These are phyloP conservation scores for Logfia minima DNA, from an alignment of 129 eudicot genomes.

Conservation along the genomic window DNA sequence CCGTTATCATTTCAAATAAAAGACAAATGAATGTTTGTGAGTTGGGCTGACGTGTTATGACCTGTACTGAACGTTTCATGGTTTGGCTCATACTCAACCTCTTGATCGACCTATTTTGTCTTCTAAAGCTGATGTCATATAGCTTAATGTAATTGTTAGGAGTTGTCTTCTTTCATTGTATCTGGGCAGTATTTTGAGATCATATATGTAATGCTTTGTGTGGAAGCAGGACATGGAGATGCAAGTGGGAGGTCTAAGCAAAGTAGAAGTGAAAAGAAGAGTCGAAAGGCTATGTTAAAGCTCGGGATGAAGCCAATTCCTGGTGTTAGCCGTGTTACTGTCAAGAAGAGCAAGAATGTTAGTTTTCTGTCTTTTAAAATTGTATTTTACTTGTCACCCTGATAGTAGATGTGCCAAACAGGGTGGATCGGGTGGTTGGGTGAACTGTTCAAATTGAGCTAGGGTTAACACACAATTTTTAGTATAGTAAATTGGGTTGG, in stretches of 20 bases:
- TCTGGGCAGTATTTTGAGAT: background rate
- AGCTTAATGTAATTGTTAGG: background rate
- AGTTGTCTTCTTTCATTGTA: background rate
- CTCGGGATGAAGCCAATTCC: constrained; percentile 38
- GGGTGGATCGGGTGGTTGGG: background rate
- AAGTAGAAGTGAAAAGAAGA: constrained; percentile 40
- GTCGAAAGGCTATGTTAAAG: constrained; percentile 38
- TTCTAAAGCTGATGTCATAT: no score
- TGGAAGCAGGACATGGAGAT: constrained; percentile 29
- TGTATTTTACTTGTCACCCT: background rate
- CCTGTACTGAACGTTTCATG: background rate
- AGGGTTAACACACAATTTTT: background rate
- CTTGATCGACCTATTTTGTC: background rate
- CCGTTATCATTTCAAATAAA: background rate
- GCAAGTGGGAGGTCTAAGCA: constrained; percentile 35
- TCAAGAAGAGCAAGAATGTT: constrained; percentile 36
- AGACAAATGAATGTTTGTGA: background rate
- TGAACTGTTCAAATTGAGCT: background rate
- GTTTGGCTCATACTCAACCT: background rate
- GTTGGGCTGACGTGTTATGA: background rate
- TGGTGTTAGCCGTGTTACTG: constrained; percentile 37
- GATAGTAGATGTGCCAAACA: background rate
- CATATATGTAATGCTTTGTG: background rate
- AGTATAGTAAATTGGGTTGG: background rate
- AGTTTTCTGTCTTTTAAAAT: background rate